phyloP scores from a whole-genome alignment of 768 basidiomycete species.

The Phylloporus arenicola region DNA sequence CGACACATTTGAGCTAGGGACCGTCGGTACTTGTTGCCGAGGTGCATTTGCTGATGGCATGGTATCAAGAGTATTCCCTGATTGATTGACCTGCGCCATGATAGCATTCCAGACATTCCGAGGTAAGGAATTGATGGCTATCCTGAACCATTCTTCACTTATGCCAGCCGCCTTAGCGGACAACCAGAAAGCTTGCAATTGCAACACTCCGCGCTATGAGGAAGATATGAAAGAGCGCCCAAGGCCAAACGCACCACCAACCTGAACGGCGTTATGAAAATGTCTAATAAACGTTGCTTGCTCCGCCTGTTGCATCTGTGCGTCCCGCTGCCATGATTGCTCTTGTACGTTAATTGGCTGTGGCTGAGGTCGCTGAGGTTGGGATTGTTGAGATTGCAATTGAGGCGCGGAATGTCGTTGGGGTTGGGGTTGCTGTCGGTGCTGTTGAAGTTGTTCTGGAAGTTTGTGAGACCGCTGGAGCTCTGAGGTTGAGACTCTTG shows the following conservation, averaged over 20 bases:
- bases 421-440: neutral
- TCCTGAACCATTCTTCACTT: constrained; percentile 16
- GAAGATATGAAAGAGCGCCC: constrained; percentile 1
- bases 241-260: constrained; percentile 9
- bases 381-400: neutral
- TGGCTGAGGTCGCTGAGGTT: neutral
- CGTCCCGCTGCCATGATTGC: constrained; percentile 1
- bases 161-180: constrained; percentile 16
- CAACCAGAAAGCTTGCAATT: constrained; percentile 10
- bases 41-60: neutral
- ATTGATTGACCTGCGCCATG: constrained; percentile 2
- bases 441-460: constrained; percentile 3
- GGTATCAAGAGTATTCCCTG: neutral
- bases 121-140: constrained; percentile 17
- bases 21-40: neutral
- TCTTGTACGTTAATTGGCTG: constrained; percentile 5
- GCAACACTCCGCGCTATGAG: constrained; percentile 13
- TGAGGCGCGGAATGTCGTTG: neutral
- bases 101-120: constrained; percentile 9
- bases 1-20: neutral
- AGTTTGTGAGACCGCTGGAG: neutral
- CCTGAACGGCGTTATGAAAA: constrained; percentile 20
- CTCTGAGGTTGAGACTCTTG: neutral
- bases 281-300: constrained; percentile 15
- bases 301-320: neutral